Percentiles rank a stretch among this genome's conserved stretches.
Conservation (phyloP, 352 stramenopile genomes). For the Phytopythium helicoides region DNA sequence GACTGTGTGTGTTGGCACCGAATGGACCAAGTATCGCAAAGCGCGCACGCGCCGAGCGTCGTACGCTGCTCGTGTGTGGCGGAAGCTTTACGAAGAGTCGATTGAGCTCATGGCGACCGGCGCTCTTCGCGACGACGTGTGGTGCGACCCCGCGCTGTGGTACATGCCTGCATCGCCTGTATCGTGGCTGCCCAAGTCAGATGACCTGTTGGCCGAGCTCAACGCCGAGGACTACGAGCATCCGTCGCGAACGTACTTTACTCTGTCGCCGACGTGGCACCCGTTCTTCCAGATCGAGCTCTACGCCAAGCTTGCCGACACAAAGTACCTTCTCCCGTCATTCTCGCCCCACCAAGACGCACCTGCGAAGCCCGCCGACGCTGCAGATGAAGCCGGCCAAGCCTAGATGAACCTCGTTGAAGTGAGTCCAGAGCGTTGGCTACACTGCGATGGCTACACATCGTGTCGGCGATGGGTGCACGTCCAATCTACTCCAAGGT, state of each 20-base stretch:
- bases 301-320: conserved; percentile 13
- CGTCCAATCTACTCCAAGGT: no score
- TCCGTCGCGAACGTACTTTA: conserved; percentile 8
- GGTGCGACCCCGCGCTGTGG: conserved; percentile 41
- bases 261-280: conserved; percentile 12
- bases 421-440: no score
- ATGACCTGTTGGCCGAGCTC: conserved; percentile 21
- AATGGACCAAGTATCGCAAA: conserved; percentile 41
- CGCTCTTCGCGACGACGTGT: conserved; percentile 32
- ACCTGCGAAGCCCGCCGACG: neutral
- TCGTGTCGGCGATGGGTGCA: no score
- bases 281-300: conserved; percentile 23
- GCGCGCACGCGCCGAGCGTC: conserved; percentile 33
- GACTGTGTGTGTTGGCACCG: conserved; percentile 26
- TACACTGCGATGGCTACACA: no score
- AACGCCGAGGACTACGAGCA: conserved; percentile 24
- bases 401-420: no score
- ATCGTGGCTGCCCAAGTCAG: conserved; percentile 34
- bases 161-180: conserved; percentile 41
- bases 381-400: neutral
- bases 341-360: conserved; percentile 4
- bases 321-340: conserved; percentile 9
- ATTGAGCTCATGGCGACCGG: conserved; percentile 41
- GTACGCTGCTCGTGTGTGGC: conserved; percentile 33
- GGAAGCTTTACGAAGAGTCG: conserved; percentile 42